Base-by-base conservation (phyloP, 1,284 basidiomycete species). In the Psilocybe mexicana region DNA sequence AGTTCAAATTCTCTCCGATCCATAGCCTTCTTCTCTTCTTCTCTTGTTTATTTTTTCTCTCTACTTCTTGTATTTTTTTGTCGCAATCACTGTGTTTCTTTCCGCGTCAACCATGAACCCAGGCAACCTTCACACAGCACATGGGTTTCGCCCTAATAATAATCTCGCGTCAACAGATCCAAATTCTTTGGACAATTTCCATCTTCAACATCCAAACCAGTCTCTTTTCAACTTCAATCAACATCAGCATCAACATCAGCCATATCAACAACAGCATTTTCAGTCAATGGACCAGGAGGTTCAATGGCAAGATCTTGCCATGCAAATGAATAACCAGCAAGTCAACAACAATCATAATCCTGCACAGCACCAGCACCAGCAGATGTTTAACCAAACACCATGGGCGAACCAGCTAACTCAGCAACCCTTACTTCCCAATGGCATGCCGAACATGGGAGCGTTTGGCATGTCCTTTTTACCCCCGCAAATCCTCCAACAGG, bases 401-500 rank as follows among this genome's bases (percentile, higher is more conserved):
- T 75, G 74, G 74, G 43, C 64, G 36, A 73, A 72, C 61, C 76
- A 72, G 58, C 70, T 74, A 62, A 50, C 58, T 25, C 49, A 58
- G n/a, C 42, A 58, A 10, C 70, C 69, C 46, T 62, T 64, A 30
- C 69, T 72, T 63, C 67, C 70, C n/a, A 72, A 69, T 57, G 67
- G 66, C 28, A 71, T 78, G 67, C 57, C 67, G 30, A 62, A 65
- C 8, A 71, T 77, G 66, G 64, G 68, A 8, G 65, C 64, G 40
- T 75, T 79, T 58, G 73, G 72, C 60, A 68, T 78, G 59, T 70
- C 78, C 12, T 67, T 76, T 52, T 62, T 84, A 35, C 74, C 79
- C 14, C 79, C 75, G 51, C 80, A 84, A 62, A 67, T 84, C 26
- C 67, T 83, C 18, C 80, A 82, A 52, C 84, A 86, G 59, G 79